A percentile compares a stretch with the other conserved stretches of the same genome.
phyloP scores from a whole-genome alignment of 352 stramenopile genomes.

The Pseudoperonospora humuli region DNA sequence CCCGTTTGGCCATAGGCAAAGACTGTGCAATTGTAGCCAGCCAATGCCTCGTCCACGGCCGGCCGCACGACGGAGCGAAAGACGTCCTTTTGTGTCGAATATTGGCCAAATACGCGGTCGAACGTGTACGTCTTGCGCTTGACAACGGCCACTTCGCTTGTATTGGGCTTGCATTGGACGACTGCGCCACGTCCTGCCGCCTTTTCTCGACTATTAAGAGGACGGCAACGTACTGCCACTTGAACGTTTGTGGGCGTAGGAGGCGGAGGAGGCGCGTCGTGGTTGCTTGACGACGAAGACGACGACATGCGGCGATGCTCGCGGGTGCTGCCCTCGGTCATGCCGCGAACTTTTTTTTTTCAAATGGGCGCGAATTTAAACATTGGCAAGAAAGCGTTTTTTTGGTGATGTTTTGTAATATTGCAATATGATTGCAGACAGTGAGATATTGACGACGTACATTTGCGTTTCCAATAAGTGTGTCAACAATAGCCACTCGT shows the following conservation, averaged over 20 bases:
- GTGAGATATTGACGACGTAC: no score
- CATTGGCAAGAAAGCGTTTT: not conserved
- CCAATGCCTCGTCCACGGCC: conserved; percentile 93
- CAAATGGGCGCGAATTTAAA: not conserved
- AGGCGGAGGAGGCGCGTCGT: conserved; percentile 13
- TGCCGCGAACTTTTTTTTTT: conserved; percentile 1
- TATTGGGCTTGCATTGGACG: conserved; percentile 81
- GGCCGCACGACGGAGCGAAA: conserved; percentile 90
- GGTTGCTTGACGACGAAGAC: conserved; percentile 10
- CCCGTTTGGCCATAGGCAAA: conserved; percentile 97
- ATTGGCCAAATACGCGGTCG: conserved; percentile 91
- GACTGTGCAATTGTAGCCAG: conserved; percentile 93
- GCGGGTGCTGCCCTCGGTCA: conserved; percentile 13
- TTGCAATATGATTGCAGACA: no score
- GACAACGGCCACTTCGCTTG: conserved; percentile 74
- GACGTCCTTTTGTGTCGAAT: conserved; percentile 96
- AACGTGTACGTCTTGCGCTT: conserved; percentile 90
- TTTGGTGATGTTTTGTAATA: no score
- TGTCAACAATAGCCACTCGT: not conserved
- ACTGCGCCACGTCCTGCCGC: conserved; percentile 56
- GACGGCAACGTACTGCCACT: conserved; percentile 87
- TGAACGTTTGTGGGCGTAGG: conserved; percentile 63
- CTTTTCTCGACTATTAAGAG: conserved; percentile 87
- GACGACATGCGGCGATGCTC: conserved; percentile 21
- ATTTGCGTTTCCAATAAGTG: no score